Conservation (phyloP, 495 filamentous ascomycete species). For the Amniculicola lignicola region DNA sequence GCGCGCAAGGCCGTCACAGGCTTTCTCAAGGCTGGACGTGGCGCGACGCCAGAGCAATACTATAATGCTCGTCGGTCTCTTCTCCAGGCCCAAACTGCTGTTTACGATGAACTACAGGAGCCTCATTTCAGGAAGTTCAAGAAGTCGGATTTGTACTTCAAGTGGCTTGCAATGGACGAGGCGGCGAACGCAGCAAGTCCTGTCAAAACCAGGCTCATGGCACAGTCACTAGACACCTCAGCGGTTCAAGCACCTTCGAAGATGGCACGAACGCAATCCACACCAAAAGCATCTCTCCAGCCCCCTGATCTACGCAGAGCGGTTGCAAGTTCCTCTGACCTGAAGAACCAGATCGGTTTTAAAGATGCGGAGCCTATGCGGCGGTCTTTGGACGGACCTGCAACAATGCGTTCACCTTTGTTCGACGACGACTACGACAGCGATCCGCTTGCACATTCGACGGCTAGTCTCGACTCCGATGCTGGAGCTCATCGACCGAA, state of each 20-base stretch:
- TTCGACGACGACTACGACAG: constrained; percentile 68
- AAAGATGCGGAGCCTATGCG: constrained; percentile 46
- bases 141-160: constrained; percentile 89
- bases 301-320: constrained; percentile 54
- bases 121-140: constrained; percentile 82
- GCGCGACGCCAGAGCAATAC: constrained; percentile 77
- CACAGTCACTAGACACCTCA: constrained; percentile 30
- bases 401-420: constrained; percentile 51
- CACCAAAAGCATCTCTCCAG: constrained; percentile 12
- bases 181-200: constrained; percentile 45
- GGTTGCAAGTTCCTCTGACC: constrained; percentile 57
- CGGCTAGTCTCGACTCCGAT: constrained; percentile 54
- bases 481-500: constrained; percentile 27
- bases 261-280: constrained; percentile 26
- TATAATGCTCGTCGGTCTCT: constrained; percentile 77
- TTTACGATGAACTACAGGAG: constrained; percentile 77
- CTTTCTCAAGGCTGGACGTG: constrained; percentile 73
- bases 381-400: constrained; percentile 56
- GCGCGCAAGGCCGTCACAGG: constrained; percentile 65
- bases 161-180: constrained; percentile 88
- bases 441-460: constrained; percentile 60
- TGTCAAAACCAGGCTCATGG: constrained; percentile 23
- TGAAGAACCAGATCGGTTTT: constrained; percentile 44
- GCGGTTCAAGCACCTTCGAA: constrained; percentile 27
- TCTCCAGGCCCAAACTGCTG: constrained; percentile 73